Evolutionary conservation across 495 filamentous ascomycete genomes (phyloP).

Genomic region (Tuber umbilicatum): DNA sequence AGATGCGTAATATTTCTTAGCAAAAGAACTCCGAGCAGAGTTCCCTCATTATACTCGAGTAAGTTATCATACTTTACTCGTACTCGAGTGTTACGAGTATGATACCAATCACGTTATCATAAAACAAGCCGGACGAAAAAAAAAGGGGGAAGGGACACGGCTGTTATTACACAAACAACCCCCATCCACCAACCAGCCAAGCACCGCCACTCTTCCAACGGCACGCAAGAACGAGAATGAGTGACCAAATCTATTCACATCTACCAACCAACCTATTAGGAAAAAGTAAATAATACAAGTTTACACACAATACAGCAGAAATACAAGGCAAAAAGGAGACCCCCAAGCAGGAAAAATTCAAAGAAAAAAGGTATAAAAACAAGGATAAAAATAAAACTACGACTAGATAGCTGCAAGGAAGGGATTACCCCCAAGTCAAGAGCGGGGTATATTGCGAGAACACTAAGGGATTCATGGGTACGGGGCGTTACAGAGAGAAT

Average conservation of each 20-base stretch:
- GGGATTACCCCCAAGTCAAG: background rate
- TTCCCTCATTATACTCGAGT: too few species aligned
- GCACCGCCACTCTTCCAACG: background rate
- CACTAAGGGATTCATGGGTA: background rate
- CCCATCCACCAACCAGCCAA: background rate
- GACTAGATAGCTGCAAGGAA: background rate
- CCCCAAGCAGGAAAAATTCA: background rate
- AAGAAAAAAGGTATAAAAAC: background rate
- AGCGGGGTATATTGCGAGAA: background rate
- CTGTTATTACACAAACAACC: background rate
- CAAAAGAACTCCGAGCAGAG: too few species aligned
- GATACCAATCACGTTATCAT: too few species aligned
- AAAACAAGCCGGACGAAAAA: too few species aligned
- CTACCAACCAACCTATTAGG: background rate
- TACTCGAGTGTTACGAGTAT: too few species aligned
- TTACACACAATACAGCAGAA: background rate
- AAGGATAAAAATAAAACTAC: background rate
- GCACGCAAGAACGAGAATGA: background rate
- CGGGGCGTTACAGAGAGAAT: background rate
- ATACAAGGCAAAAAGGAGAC: background rate
- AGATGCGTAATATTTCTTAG: too few species aligned
- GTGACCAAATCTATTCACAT: background rate
- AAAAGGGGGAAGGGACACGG: too few species aligned
- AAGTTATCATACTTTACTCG: too few species aligned
- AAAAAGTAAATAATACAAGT: background rate